Evolutionary conservation across 495 filamentous ascomycete genomes (phyloP).

Genomic region (Trichocladium uniseriatum): DNA sequence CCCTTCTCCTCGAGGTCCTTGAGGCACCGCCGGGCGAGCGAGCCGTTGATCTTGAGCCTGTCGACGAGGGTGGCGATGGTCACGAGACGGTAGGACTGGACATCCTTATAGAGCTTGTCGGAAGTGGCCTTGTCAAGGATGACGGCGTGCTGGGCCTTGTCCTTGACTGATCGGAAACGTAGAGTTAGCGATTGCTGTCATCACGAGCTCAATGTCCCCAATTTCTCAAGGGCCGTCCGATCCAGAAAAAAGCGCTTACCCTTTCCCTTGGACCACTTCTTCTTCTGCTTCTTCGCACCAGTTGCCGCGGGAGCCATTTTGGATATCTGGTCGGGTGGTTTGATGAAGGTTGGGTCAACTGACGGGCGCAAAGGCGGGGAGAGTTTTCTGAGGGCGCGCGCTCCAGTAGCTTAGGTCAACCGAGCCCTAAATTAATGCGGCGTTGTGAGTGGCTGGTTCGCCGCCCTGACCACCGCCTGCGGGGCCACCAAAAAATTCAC

Average conservation of each 20-base stretch:
- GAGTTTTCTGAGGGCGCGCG: slow-evolving; percentile 24
- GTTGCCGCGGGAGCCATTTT: slow-evolving; percentile 68
- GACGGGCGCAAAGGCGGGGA: slow-evolving; percentile 33
- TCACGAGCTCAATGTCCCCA: not conserved
- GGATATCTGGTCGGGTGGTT: slow-evolving; percentile 34
- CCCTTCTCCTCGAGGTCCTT: slow-evolving; percentile 96
- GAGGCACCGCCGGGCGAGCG: slow-evolving; percentile 80
- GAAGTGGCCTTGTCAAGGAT: slow-evolving; percentile 70
- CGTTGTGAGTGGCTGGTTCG: slow-evolving; percentile 23
- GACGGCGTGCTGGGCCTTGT: slow-evolving; percentile 98
- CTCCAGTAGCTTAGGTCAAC: slow-evolving; percentile 28
- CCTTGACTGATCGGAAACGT: slow-evolving; percentile 67
- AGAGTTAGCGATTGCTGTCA: slow-evolving; percentile 15
- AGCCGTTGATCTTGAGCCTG: slow-evolving; percentile 99
- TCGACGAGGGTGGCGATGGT: slow-evolving; percentile 98
- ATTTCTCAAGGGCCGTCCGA: slow-evolving; percentile 1
- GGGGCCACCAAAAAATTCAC: slow-evolving; percentile 36
- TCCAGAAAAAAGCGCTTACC: slow-evolving; percentile 19
- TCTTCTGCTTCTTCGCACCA: slow-evolving; percentile 97
- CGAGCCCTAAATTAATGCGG: slow-evolving; percentile 28
- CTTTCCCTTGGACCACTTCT: slow-evolving; percentile 99
- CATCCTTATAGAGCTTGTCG: slow-evolving; percentile 95
- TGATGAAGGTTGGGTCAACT: slow-evolving; percentile 32
- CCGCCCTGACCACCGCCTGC: slow-evolving; percentile 18
- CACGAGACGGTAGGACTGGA: slow-evolving; percentile 99